These are phyloP conservation scores for Blepharisma undulans DNA, from an alignment of 169 alveolate species.

Conservation along the genomic window DNA sequence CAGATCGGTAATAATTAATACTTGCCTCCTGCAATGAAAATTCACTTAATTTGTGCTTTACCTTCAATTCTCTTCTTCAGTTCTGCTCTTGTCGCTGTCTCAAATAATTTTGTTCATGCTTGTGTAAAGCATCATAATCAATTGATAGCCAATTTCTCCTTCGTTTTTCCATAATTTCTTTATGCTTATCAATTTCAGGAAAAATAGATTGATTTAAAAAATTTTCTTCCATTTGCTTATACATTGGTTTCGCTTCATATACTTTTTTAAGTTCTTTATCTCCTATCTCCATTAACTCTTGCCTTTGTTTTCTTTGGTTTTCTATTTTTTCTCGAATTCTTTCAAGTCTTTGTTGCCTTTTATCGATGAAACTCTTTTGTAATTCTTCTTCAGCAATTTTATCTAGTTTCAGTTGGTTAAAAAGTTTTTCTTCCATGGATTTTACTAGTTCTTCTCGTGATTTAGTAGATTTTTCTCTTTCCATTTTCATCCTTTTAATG, in stretches of 20 bases:
- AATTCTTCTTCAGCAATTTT: background rate
- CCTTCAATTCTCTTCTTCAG: background rate
- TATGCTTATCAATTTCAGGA: background rate
- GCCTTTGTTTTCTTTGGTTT: background rate
- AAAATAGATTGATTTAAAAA: background rate
- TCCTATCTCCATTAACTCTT: background rate
- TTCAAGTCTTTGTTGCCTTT: background rate
- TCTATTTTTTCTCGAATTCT: background rate
- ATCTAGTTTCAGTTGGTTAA: background rate
- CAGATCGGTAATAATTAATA: background rate
- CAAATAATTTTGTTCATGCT: background rate
- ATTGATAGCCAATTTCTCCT: background rate
- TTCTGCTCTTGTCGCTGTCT: background rate
- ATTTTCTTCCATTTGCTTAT: background rate
- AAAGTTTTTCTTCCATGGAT: background rate
- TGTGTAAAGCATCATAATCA: background rate
- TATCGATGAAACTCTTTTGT: background rate
- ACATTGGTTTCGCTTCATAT: background rate
- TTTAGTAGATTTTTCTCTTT: background rate
- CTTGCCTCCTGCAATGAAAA: background rate
- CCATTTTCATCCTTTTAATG: background rate
- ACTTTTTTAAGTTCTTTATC: background rate
- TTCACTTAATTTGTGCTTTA: background rate
- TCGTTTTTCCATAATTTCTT: background rate
- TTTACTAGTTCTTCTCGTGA: background rate